Conservation (phyloP, 805 yeast genomes). For the Monosporozyma solicola region DNA sequence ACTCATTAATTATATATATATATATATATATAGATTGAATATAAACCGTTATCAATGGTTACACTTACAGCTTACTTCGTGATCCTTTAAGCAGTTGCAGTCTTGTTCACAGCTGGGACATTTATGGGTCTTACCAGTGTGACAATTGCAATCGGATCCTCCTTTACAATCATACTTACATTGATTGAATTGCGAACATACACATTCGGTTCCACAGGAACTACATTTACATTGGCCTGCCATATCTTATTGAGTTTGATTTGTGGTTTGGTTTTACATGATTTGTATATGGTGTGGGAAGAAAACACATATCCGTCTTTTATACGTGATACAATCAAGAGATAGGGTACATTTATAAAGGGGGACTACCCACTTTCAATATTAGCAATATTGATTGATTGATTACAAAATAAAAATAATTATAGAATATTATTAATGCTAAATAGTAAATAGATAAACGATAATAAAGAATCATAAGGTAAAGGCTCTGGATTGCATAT, state of each 20-base stretch:
- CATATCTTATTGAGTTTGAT: background rate
- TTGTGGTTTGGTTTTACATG: background rate
- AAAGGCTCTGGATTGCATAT: background rate
- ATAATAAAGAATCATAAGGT: background rate
- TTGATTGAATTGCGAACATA: background rate
- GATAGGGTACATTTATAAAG: background rate
- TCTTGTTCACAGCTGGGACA: background rate
- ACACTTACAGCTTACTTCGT: background rate
- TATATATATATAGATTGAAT: background rate
- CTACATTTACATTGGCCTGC: background rate
- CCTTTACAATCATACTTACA: background rate
- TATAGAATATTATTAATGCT: too few species aligned
- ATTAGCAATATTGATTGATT: background rate
- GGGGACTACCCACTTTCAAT: background rate
- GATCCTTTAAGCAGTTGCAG: background rate
- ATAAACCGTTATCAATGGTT: background rate
- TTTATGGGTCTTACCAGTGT: background rate
- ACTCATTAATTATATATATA: background rate
- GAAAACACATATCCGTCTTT: too few species aligned
- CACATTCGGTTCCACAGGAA: constrained; percentile 1
- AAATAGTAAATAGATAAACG: background rate
- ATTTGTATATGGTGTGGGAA: background rate
- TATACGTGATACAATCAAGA: too few species aligned
- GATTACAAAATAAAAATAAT: background rate
- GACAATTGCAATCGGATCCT: background rate